Evolutionary conservation across 768 basidiomycete species (phyloP).

Genomic region (Holtermanniella nyarrowii): DNA sequence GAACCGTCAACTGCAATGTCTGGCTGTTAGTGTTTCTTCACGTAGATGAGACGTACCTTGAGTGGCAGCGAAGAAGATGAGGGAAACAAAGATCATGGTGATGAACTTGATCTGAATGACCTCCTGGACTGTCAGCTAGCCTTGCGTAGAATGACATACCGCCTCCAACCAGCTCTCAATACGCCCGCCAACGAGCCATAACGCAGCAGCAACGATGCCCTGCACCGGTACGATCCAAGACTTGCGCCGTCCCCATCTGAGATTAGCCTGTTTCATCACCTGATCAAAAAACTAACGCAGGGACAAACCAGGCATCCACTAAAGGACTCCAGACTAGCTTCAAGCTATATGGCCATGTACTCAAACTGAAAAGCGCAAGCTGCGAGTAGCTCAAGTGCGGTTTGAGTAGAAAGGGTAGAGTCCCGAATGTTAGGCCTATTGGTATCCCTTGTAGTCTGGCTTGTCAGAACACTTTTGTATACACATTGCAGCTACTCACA

Average conservation of each 20-base stretch:
- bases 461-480: not conserved
- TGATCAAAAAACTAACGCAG: constrained; percentile 17
- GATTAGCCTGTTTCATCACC: not conserved
- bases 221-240: constrained; percentile 99
- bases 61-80: constrained; percentile 92
- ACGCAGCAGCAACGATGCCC: constrained; percentile 65
- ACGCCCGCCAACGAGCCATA: constrained; percentile 48
- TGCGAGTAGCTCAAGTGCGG: constrained; percentile 95
- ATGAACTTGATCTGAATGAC: constrained; percentile 65
- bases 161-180: constrained; percentile 67
- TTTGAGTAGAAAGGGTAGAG: constrained; percentile 89
- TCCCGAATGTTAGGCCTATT: constrained; percentile 89
- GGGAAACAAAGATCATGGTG: constrained; percentile 71
- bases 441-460: constrained; percentile 70
- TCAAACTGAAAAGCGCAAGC: constrained; percentile 83
- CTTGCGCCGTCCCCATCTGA: constrained; percentile 67
- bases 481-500: constrained; percentile 1
- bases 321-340: constrained; percentile 97
- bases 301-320: constrained; percentile 78
- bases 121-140: constrained; percentile 50
- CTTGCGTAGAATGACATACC: constrained; percentile 44
- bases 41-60: constrained; percentile 56
- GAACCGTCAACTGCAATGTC: constrained; percentile 92
- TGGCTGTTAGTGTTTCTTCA: constrained; percentile 47
- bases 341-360: constrained; percentile 70